These are phyloP conservation scores for Rhizophora mangle DNA, from an alignment of 345 rosid genomes.

Conservation along the genomic window DNA sequence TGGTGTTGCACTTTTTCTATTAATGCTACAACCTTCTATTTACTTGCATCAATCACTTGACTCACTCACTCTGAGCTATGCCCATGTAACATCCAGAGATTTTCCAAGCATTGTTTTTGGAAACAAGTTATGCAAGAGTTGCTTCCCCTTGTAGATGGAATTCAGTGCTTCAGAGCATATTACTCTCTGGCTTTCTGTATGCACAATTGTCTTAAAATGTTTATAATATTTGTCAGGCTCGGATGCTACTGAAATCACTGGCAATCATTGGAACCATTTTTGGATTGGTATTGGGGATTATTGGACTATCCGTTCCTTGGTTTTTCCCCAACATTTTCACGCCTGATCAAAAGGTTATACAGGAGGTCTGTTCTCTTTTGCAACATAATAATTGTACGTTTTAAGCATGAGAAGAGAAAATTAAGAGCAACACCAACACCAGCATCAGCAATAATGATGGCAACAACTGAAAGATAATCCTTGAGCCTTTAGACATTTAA, in stretches of 20 bases:
- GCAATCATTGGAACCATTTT: constrained; percentile 57
- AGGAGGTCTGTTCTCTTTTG: constrained; percentile 44
- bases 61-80: background rate
- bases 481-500: background rate
- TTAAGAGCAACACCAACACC: no score
- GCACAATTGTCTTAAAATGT: constrained; percentile 7
- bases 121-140: background rate
- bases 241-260: constrained; percentile 75
- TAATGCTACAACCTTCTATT: background rate
- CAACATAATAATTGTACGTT: no score
- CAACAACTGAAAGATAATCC: background rate
- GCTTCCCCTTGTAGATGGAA: background rate
- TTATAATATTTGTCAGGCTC: constrained; percentile 49
- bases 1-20: background rate
- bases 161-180: no score
- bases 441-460: no score
- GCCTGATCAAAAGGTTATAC: constrained; percentile 51
- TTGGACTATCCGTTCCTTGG: constrained; percentile 64
- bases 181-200: background rate
- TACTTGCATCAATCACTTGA: background rate
- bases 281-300: constrained; percentile 50
- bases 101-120: background rate
- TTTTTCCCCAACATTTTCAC: constrained; percentile 71
- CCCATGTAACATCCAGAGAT: background rate
- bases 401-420: background rate